These are phyloP conservation scores for Corylus avellana DNA, from an alignment of 306 rosid species.

Conservation along the genomic window DNA sequence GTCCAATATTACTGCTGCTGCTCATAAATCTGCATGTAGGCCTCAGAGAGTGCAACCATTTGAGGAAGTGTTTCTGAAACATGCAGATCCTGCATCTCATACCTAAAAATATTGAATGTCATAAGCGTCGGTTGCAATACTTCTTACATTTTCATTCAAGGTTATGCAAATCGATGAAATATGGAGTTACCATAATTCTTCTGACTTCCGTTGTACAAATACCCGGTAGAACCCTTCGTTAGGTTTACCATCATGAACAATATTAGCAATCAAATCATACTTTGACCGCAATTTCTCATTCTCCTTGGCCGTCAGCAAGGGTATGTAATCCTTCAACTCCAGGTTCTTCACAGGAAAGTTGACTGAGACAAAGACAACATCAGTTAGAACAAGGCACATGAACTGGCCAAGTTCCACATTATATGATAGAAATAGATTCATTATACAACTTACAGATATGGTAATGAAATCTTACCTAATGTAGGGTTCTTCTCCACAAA, in stretches of 20 bases:
- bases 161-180: conserved; percentile 6
- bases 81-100: conserved; percentile 95
- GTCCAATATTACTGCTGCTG: conserved; percentile 59
- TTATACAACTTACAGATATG: neutral
- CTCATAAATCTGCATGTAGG: conserved; percentile 96
- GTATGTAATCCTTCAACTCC: conserved; percentile 95
- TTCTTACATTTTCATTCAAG: conserved; percentile 3
- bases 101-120: conserved; percentile 46
- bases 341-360: conserved; percentile 97
- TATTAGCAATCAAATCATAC: conserved; percentile 86
- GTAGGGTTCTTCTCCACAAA: conserved; percentile 99
- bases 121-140: conserved; percentile 20
- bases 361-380: conserved; percentile 45
- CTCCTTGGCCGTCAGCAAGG: conserved; percentile 77
- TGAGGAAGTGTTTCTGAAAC: conserved; percentile 95
- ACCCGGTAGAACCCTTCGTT: conserved; percentile 88
- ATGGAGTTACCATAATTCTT: conserved; percentile 74
- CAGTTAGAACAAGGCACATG: conserved; percentile 18
- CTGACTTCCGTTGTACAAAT: conserved; percentile 87
- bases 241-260: conserved; percentile 97
- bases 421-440: conserved; percentile 7
- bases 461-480: conserved; percentile 47
- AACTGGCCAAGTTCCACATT: conserved; percentile 17
- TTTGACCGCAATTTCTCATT: conserved; percentile 70
- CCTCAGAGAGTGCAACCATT: conserved; percentile 93